Conservation (phyloP, 2,329 filamentous ascomycete genomes). For the Penicillium expansum region DNA sequence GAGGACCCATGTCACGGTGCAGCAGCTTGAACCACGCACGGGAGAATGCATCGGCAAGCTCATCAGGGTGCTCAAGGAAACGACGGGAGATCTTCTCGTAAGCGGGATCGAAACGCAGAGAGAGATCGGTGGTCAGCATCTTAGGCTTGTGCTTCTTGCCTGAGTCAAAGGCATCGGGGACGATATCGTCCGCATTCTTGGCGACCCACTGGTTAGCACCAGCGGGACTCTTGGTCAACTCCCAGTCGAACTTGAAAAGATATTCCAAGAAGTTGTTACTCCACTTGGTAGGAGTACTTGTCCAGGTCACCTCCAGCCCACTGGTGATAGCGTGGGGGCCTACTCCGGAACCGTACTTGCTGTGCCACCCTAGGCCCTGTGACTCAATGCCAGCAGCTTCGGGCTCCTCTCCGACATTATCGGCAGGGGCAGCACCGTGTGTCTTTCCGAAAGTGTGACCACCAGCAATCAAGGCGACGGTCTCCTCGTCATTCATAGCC, state of each 20-base stretch:
- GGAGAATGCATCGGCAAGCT: constrained; percentile 67
- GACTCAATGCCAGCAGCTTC: constrained; percentile 61
- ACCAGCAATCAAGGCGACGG: constrained; percentile 73
- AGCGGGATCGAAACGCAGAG: constrained; percentile 66
- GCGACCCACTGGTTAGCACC: constrained; percentile 76
- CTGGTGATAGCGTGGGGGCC: constrained; percentile 72
- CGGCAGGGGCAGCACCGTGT: constrained; percentile 65
- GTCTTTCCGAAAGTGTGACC: constrained; percentile 80
- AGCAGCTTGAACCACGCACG: constrained; percentile 81
- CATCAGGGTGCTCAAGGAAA: constrained; percentile 66
- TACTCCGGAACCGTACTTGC: constrained; percentile 62
- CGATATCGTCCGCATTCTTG: constrained; percentile 63
- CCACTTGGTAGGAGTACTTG: constrained; percentile 72
- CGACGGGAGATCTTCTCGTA: constrained; percentile 74
- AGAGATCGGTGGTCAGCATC: constrained; percentile 74
- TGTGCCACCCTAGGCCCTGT: constrained; percentile 72
- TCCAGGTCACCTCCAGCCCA: constrained; percentile 78
- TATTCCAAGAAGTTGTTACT: constrained; percentile 72
- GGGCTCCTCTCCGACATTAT: constrained; percentile 66
- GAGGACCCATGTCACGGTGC: constrained; percentile 75
- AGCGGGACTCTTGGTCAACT: constrained; percentile 69
- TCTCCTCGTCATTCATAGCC: constrained; percentile 82
- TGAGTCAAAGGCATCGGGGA: constrained; percentile 68
- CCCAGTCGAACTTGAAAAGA: constrained; percentile 76
- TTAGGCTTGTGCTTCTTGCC: constrained; percentile 70